Conservation (phyloP, 23 red algal species). For the Pyropia haitanensis region DNA sequence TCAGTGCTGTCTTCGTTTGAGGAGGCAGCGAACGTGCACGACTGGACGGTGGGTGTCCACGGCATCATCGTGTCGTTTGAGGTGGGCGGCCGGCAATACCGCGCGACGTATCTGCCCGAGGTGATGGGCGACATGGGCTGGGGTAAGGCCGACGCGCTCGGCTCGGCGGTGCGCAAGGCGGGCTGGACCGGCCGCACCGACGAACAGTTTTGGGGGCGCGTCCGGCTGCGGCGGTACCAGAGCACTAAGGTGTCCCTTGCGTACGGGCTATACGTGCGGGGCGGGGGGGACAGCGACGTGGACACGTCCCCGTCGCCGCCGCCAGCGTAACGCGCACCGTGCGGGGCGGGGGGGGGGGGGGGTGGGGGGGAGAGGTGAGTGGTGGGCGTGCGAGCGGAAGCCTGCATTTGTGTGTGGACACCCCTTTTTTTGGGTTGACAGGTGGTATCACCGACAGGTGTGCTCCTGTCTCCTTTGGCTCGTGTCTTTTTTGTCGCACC, state of each 20-base stretch:
- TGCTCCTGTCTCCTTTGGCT: no score
- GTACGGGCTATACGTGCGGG: no score
- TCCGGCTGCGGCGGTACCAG: conserved; percentile 8
- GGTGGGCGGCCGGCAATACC: conserved; percentile 12
- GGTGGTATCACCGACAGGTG: no score
- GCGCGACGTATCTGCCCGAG: conserved; percentile 86
- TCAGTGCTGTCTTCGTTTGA: conserved; percentile 64
- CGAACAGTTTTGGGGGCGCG: background rate
- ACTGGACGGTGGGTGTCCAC: conserved; percentile 71
- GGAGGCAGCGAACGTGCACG: conserved; percentile 29
- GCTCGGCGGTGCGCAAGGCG: conserved; percentile 62
- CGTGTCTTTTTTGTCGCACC: no score
- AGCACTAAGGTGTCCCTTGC: conserved; percentile 1
- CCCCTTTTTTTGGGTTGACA: no score
- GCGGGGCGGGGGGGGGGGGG: no score
- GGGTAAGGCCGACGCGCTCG: conserved; percentile 52
- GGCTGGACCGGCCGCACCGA: conserved; percentile 35
- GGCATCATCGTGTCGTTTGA: conserved; percentile 62
- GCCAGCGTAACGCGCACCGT: no score
- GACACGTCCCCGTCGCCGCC: no score
- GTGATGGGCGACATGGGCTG: conserved; percentile 71
- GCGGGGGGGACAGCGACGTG: no score
- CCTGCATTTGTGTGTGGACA: no score
- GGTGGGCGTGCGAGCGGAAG: no score
- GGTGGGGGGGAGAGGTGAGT: no score